Conservation (phyloP, 179 eudicot species). For the Dionaea muscipula region DNA sequence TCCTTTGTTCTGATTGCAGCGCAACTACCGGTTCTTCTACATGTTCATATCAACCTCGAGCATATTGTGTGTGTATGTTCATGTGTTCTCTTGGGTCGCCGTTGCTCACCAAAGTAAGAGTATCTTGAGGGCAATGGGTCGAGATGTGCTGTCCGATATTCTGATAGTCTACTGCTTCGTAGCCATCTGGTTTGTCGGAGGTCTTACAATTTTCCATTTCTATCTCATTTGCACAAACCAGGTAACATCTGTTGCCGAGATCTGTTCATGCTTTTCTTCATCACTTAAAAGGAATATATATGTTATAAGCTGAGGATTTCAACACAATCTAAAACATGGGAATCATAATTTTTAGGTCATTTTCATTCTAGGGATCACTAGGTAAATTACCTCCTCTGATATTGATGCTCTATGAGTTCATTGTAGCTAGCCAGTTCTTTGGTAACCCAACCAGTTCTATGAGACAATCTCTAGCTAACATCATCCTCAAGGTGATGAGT, state of each 20-base stretch:
- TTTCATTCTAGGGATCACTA: too few species aligned
- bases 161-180: slow-evolving; percentile 52
- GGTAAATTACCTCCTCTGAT: too few species aligned
- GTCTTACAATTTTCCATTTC: slow-evolving; percentile 52
- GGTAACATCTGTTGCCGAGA: slow-evolving; percentile 20
- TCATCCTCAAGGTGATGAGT: too few species aligned
- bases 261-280: too few species aligned
- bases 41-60: slow-evolving; percentile 67
- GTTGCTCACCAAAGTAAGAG: slow-evolving; percentile 25
- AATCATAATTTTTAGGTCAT: too few species aligned
- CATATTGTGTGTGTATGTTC: slow-evolving; percentile 62
- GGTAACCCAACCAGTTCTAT: too few species aligned
- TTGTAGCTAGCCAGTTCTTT: too few species aligned
- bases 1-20: slow-evolving; percentile 43
- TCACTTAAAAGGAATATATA: too few species aligned
- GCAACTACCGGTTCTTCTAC: slow-evolving; percentile 79
- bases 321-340: too few species aligned
- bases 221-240: slow-evolving; percentile 60
- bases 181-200: slow-evolving; percentile 67
- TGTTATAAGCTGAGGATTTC: too few species aligned
- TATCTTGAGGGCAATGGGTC: slow-evolving; percentile 44
- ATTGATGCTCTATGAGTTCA: too few species aligned
- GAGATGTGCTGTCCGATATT: slow-evolving; percentile 37
- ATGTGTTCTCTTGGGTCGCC: slow-evolving; percentile 47
- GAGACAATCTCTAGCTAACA: too few species aligned